phyloP scores from a whole-genome alignment of 2,329 filamentous ascomycete species.

The Fonsecaea monophora region DNA sequence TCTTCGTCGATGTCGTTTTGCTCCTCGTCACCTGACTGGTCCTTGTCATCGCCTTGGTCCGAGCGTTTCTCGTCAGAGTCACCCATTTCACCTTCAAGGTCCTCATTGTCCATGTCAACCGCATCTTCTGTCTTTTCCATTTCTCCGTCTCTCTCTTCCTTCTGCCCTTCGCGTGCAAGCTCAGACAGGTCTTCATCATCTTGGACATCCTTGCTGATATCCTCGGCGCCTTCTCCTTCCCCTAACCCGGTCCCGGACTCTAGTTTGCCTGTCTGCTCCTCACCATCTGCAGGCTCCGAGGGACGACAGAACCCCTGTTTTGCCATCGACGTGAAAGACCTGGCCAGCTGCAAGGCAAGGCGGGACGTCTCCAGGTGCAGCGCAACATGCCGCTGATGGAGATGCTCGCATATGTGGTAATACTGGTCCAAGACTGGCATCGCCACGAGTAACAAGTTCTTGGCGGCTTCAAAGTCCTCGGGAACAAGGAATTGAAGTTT shows the following conservation, averaged over 20 bases:
- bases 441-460: constrained; percentile 64
- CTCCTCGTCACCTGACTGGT: constrained; percentile 67
- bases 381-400: constrained; percentile 64
- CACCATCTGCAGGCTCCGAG: constrained; percentile 75
- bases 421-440: constrained; percentile 80
- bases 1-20: constrained; percentile 83
- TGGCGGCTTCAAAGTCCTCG: constrained; percentile 51
- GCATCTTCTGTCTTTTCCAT: constrained; percentile 56
- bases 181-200: constrained; percentile 93
- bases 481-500: constrained; percentile 56
- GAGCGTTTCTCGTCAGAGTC: constrained; percentile 58
- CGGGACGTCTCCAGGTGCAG: constrained; percentile 75
- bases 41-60: constrained; percentile 63
- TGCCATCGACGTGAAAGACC: constrained; percentile 78
- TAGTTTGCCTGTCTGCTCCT: constrained; percentile 73
- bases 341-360: constrained; percentile 76
- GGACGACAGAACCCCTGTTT: constrained; percentile 91
- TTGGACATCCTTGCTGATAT: constrained; percentile 96
- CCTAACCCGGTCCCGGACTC: constrained; percentile 93
- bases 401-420: constrained; percentile 63
- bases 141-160: constrained; percentile 62
- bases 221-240: constrained; percentile 92
- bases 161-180: constrained; percentile 74
- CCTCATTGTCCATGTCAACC: constrained; percentile 74
- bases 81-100: constrained; percentile 84